A percentile compares a stretch with the other conserved stretches of the same genome.
These are phyloP conservation scores for Austroboletus festivus DNA, from an alignment of 768 basidiomycete genomes.

Conservation along the genomic window DNA sequence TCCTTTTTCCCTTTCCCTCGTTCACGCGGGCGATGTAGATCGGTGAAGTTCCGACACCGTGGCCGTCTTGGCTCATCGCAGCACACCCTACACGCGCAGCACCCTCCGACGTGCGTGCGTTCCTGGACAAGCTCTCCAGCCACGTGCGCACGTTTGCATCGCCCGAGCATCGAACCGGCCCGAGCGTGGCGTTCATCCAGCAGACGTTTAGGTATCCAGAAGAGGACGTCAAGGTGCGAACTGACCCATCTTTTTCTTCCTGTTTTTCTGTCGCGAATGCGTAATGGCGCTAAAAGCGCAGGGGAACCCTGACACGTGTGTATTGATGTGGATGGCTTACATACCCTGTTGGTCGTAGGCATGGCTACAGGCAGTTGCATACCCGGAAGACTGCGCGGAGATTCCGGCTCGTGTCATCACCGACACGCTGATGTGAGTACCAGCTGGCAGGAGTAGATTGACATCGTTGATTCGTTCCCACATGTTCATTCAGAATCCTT, in stretches of 20 bases:
- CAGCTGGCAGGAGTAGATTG: background rate
- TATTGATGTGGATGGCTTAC: too few relatives aligned
- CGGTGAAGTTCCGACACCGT: constrained; percentile 85
- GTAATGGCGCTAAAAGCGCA: too few relatives aligned
- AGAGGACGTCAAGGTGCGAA: constrained; percentile 69
- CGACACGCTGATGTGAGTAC: constrained; percentile 65
- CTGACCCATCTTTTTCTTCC: too few relatives aligned
- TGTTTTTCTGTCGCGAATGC: too few relatives aligned
- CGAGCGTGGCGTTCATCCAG: constrained; percentile 73
- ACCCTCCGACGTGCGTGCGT: constrained; percentile 45
- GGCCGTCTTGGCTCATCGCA: constrained; percentile 96
- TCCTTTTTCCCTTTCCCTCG: too few relatives aligned
- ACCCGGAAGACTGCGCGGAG: constrained; percentile 60
- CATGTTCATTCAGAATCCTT: constrained; percentile 50
- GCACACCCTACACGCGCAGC: constrained; percentile 71
- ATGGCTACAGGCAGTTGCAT: constrained; percentile 80
- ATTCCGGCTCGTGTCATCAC: constrained; percentile 64
- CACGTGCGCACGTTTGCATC: constrained; percentile 70
- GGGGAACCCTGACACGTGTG: too few relatives aligned
- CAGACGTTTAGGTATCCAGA: constrained; percentile 77
- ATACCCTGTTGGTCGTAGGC: constrained; percentile 44
- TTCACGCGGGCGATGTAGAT: constrained; percentile 44
- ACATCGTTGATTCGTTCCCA: background rate
- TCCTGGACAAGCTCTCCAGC: constrained; percentile 60
- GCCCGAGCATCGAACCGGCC: constrained; percentile 48